Conservation (phyloP, 2,329 filamentous ascomycete species). For the Fusarium hostae region DNA sequence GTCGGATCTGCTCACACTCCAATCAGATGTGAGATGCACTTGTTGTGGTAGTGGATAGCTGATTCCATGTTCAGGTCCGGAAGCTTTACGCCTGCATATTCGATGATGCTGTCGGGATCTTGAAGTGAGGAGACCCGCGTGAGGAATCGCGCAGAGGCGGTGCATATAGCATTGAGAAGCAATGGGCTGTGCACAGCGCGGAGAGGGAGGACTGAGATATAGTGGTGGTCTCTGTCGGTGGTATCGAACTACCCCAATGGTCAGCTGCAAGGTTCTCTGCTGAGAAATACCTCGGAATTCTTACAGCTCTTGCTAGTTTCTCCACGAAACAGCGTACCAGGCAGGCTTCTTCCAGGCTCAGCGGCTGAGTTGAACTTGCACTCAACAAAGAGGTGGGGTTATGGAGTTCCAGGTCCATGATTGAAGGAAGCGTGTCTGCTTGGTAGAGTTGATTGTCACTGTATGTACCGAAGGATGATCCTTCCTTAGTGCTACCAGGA, state of each 20-base stretch:
- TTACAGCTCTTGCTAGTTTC: neutral
- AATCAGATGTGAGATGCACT: neutral
- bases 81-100: accelerated
- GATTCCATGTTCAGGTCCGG: accelerated
- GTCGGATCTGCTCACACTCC: accelerated
- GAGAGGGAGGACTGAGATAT: neutral
- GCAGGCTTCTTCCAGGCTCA: neutral
- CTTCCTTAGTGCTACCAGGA: accelerated
- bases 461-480: neutral
- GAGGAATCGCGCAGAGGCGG: neutral
- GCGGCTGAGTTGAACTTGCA: accelerated
- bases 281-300: accelerated
- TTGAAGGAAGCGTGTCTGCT: neutral
- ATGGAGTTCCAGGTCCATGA: neutral
- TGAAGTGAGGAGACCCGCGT: accelerated
- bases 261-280: neutral
- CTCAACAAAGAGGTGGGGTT: accelerated
- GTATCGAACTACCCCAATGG: accelerated
- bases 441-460: neutral
- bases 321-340: neutral
- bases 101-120: accelerated
- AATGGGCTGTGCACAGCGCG: neutral
- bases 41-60: accelerated
- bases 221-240: accelerated
- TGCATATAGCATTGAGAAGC: neutral